These are phyloP conservation scores for Cladosporium sp. DNA, from an alignment of 2,329 filamentous ascomycete genomes.

Conservation along the genomic window DNA sequence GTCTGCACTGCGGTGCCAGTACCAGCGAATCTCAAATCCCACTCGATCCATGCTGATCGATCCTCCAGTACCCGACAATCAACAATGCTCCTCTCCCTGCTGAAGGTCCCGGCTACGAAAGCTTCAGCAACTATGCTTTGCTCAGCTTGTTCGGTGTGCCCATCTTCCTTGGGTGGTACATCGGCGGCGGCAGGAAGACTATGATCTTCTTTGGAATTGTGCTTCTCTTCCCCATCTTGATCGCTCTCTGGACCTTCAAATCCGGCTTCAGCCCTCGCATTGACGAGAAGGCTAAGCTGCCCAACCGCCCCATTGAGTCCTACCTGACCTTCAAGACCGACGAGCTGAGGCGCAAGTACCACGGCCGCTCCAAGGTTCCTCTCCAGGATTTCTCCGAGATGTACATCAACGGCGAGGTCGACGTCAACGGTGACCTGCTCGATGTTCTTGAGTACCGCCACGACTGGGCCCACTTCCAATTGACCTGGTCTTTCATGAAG, in stretches of 20 bases:
- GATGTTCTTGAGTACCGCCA: constrained; percentile 91
- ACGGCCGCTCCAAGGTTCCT: constrained; percentile 74
- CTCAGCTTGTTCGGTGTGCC: constrained; percentile 69
- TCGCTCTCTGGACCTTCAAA: constrained; percentile 73
- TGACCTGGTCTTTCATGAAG: constrained; percentile 80
- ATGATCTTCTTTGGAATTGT: constrained; percentile 80
- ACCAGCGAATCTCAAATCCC: not conserved
- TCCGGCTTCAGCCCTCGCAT: constrained; percentile 81
- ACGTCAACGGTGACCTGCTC: constrained; percentile 89
- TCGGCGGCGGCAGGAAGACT: constrained; percentile 82
- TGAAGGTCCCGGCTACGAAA: constrained; percentile 67
- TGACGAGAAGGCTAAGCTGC: constrained; percentile 86
- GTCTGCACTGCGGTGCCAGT: too few relatives aligned
- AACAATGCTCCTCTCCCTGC: constrained; percentile 72
- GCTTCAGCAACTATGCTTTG: constrained; percentile 78
- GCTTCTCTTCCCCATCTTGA: constrained; percentile 73
- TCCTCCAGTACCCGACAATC: not conserved
- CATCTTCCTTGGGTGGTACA: constrained; percentile 74
- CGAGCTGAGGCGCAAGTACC: constrained; percentile 61
- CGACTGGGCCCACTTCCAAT: constrained; percentile 93
- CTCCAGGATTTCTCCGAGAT: constrained; percentile 96
- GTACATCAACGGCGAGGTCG: constrained; percentile 93
- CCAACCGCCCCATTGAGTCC: constrained; percentile 82
- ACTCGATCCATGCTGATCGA: too few relatives aligned
- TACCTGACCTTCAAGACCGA: constrained; percentile 77